Evolutionary conservation across 129 eudicot species (phyloP), one percentile per base, ranked within the genome.

Genomic region (Tagetes erecta): DNA sequence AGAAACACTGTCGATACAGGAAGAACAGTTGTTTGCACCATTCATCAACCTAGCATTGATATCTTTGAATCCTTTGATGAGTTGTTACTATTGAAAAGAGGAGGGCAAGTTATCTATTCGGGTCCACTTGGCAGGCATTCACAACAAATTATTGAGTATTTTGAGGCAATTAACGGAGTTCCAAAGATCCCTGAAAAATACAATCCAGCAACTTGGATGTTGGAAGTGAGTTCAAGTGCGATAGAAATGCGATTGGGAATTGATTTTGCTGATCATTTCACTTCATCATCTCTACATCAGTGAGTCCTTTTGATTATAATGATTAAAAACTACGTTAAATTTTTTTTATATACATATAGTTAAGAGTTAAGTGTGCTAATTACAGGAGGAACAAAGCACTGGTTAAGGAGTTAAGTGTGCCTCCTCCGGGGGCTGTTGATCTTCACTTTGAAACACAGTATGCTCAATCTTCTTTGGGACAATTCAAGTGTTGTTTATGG

Each of bases 41-140:
- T 92, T 47, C 97, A 89, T 82, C 97, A 92, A 46, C 97, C 97
- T 45, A 89, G 98, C 67, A 92, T 92, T 51, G 97, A 92, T 83
- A 92, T 92, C 6, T 92, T 92, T 67, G 97, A 92, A 85, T 84
- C 97, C 2, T 92, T 92, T 77, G 97, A 92, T 82, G 97, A 92
- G 89, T 78, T 92, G 45, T 79, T 92, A 44, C 80, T 92, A 12
- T 80, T 92, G 87, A 92, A 92, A 83, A 85, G 96, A 82, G 93
- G 97, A 77, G 97, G 97, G 58, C 91, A 85, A 71, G 87, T 89
- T 37, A 92, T 92, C 73, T 92, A 87, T 69, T 83, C 88, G 20
- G 98, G 98, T 58, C 92, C 98, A 47, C 56, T 92, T 68, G 98
- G 98, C 3, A 79, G 81, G 14, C 83, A 89, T 47, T 92, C 97